Conservation (phyloP, 805 yeast species). For the Clavispora carvajalis region DNA sequence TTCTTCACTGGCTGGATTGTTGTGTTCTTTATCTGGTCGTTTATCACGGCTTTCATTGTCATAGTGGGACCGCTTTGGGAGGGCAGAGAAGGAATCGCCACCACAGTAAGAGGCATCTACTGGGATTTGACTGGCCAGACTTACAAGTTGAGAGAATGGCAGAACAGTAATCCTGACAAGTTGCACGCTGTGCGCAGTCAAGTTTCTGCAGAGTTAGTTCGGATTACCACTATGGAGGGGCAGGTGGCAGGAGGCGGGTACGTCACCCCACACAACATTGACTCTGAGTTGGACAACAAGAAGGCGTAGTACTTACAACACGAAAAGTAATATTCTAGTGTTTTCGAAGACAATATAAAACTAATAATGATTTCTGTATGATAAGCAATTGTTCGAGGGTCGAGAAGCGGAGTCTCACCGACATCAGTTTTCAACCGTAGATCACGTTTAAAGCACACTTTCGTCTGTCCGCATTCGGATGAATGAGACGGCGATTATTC, state of each 20-base stretch:
- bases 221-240: conserved; percentile 9
- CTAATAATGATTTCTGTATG: too few species aligned
- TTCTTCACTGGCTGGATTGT: conserved; percentile 90
- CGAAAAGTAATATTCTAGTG: neutral
- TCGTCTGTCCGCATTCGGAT: too few species aligned
- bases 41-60: conserved; percentile 59
- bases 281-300: conserved; percentile 10
- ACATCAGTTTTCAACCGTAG: too few species aligned
- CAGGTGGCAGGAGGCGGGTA: conserved; percentile 6
- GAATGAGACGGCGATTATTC: too few species aligned
- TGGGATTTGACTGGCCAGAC: conserved; percentile 83
- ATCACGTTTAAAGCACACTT: too few species aligned
- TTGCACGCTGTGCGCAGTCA: conserved; percentile 71
- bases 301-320: neutral
- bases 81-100: conserved; percentile 62
- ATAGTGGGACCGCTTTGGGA: conserved; percentile 68
- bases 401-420: too few species aligned
- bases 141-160: conserved; percentile 72
- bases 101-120: conserved; percentile 69
- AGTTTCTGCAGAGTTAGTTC: conserved; percentile 29
- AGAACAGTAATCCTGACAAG: conserved; percentile 63
- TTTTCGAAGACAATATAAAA: neutral
- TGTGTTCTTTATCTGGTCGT: conserved; percentile 79
- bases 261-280: conserved; percentile 10
- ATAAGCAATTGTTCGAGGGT: too few species aligned